These are phyloP conservation scores for Sporothrix inflata DNA, from an alignment of 2,329 filamentous ascomycete genomes.

Conservation along the genomic window DNA sequence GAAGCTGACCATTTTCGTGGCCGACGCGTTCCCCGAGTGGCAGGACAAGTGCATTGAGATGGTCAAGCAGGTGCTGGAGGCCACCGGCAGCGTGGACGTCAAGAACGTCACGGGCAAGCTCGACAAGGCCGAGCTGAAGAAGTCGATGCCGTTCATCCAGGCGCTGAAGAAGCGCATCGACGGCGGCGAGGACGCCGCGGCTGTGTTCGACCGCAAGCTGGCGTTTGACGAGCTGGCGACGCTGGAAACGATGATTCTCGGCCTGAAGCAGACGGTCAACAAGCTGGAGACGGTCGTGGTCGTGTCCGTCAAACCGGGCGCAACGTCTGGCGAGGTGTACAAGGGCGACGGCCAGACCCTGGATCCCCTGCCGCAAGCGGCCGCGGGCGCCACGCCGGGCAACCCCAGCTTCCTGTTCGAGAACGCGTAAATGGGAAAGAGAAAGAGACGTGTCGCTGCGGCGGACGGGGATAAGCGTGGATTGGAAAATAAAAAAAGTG, in stretches of 20 bases:
- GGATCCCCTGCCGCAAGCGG: constrained; percentile 60
- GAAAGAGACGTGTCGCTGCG: not conserved
- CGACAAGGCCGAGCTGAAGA: constrained; percentile 89
- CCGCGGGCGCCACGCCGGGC: constrained; percentile 79
- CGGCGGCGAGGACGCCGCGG: constrained; percentile 65
- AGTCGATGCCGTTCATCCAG: constrained; percentile 97
- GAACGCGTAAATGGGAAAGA: constrained; percentile 26
- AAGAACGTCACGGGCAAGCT: constrained; percentile 79
- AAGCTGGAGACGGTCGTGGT: constrained; percentile 62
- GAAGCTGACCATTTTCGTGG: constrained; percentile 84
- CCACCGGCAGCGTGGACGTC: constrained; percentile 58
- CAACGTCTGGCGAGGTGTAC: constrained; percentile 64
- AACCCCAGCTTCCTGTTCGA: constrained; percentile 37
- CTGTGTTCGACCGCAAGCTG: constrained; percentile 81
- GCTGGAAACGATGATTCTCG: constrained; percentile 72
- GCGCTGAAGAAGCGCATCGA: constrained; percentile 80
- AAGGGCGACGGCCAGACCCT: constrained; percentile 54
- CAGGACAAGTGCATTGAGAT: constrained; percentile 88
- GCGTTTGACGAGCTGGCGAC: constrained; percentile 83
- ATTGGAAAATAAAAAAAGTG: not conserved
- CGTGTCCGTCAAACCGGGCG: constrained; percentile 70
- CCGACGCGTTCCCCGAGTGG: constrained; percentile 82
- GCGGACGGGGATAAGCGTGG: too few relatives aligned
- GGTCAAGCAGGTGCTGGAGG: constrained; percentile 58
- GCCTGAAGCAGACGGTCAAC: constrained; percentile 57